Evolutionary conservation across 495 filamentous ascomycete species (phyloP).

Genomic region (Tuber microsphaerosporum): DNA sequence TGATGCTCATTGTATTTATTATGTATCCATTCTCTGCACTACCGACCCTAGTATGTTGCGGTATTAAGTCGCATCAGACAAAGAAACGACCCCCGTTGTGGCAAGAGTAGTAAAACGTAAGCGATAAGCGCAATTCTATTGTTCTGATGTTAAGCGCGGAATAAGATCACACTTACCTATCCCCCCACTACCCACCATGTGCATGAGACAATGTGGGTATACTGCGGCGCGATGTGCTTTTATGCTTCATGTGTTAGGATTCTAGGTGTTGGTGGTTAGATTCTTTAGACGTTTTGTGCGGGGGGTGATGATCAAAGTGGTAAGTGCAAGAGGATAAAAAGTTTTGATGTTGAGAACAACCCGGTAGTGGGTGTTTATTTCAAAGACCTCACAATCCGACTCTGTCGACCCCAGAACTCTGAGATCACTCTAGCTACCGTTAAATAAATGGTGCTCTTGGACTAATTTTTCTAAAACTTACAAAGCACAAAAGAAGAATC

Average conservation of each 20-base stretch:
- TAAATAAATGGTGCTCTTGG: background rate
- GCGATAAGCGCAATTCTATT: background rate
- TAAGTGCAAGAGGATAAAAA: background rate
- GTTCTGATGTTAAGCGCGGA: background rate
- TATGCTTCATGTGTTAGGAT: background rate
- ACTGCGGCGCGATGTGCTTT: background rate
- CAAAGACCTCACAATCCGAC: background rate
- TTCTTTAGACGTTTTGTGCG: background rate
- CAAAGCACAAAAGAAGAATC: background rate
- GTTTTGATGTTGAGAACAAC: background rate
- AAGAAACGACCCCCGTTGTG: background rate
- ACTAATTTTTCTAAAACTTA: background rate
- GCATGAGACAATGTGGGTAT: background rate
- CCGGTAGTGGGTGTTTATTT: background rate
- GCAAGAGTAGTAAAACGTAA: background rate
- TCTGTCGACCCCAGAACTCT: background rate
- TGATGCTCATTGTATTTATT: background rate
- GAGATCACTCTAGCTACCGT: background rate
- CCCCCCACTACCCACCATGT: background rate
- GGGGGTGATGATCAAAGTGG: background rate
- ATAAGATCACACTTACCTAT: background rate
- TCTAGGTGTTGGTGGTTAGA: background rate
- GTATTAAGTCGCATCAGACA: background rate
- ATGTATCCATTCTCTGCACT: background rate
- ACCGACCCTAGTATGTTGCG: background rate